Evolutionary conservation across 1,139 yeast species (phyloP).

Genomic region (Groenewaldozyma auringiensis): DNA sequence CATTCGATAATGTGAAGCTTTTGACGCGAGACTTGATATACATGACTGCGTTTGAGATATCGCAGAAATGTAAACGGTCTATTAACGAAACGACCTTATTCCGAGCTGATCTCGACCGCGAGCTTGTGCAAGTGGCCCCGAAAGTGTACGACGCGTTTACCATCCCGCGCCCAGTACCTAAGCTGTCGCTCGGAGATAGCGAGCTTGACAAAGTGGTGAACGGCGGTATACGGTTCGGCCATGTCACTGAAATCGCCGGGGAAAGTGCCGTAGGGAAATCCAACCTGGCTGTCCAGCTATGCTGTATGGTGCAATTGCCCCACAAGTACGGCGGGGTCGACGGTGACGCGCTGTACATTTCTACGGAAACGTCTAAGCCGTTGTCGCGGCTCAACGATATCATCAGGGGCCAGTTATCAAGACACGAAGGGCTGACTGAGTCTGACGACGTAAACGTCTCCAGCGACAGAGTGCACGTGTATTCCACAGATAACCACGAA

Average conservation of each 20-base stretch:
- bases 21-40: slow-evolving; percentile 39
- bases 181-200: slow-evolving; percentile 39
- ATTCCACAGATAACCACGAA: slow-evolving; percentile 62
- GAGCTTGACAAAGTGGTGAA: slow-evolving; percentile 48
- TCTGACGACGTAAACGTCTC: slow-evolving; percentile 16
- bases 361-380: slow-evolving; percentile 66
- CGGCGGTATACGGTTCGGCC: slow-evolving; percentile 64
- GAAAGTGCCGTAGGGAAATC: slow-evolving; percentile 83
- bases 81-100: slow-evolving; percentile 42
- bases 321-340: slow-evolving; percentile 40
- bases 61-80: slow-evolving; percentile 42
- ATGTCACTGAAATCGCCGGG: slow-evolving; percentile 74
- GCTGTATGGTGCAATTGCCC: slow-evolving; percentile 50
- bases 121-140: neutral
- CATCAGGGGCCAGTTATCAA: slow-evolving; percentile 7
- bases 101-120: slow-evolving; percentile 21
- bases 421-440: neutral
- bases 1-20: slow-evolving; percentile 26
- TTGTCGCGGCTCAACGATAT: slow-evolving; percentile 36
- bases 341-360: slow-evolving; percentile 50
- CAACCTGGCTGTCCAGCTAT: slow-evolving; percentile 59
- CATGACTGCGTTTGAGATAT: slow-evolving; percentile 34
- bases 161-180: slow-evolving; percentile 27
- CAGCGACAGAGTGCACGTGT: slow-evolving; percentile 48
- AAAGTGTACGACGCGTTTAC: slow-evolving; percentile 32